phyloP scores from a whole-genome alignment of 441 rosid genomes.

The Populus hybrid region DNA sequence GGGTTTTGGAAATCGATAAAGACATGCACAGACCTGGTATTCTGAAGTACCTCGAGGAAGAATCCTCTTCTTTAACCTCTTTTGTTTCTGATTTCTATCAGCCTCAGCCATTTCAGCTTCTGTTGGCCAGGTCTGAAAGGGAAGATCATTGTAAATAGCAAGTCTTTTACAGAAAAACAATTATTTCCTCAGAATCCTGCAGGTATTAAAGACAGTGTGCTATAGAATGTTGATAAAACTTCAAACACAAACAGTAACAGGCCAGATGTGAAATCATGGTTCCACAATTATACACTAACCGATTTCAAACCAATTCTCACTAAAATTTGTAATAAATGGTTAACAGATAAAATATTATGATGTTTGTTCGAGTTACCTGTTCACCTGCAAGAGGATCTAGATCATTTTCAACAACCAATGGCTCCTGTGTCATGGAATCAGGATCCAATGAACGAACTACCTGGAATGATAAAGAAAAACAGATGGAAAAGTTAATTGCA shows the following conservation, averaged over 20 bases:
- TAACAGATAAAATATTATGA: background rate
- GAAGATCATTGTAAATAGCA: slow-evolving; percentile 9
- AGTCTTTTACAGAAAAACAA: background rate
- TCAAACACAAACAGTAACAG: background rate
- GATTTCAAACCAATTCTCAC: background rate
- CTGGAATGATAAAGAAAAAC: slow-evolving; percentile 30
- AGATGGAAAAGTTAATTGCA: background rate
- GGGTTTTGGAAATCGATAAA: background rate
- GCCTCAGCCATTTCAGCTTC: slow-evolving; percentile 95
- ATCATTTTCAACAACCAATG: slow-evolving; percentile 68
- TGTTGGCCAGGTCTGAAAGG: slow-evolving; percentile 90
- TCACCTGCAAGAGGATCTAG: slow-evolving; percentile 93
- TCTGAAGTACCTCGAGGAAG: slow-evolving; percentile 94
- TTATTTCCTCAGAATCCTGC: background rate
- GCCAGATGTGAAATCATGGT: background rate
- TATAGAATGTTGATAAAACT: background rate
- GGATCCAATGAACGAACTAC: slow-evolving; percentile 54
- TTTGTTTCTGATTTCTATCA: slow-evolving; percentile 52
- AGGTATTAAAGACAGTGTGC: background rate
- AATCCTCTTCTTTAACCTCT: slow-evolving; percentile 49
- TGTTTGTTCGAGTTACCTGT: slow-evolving; percentile 49
- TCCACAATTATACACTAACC: background rate
- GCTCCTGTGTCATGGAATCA: slow-evolving; percentile 65
- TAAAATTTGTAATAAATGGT: background rate
- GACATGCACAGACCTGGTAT: slow-evolving; percentile 62